A percentile compares a stretch with the other conserved stretches of the same genome.
These are phyloP conservation scores for Penicillium hesseltinei DNA, from an alignment of 2,329 filamentous ascomycete species.

Conservation along the genomic window DNA sequence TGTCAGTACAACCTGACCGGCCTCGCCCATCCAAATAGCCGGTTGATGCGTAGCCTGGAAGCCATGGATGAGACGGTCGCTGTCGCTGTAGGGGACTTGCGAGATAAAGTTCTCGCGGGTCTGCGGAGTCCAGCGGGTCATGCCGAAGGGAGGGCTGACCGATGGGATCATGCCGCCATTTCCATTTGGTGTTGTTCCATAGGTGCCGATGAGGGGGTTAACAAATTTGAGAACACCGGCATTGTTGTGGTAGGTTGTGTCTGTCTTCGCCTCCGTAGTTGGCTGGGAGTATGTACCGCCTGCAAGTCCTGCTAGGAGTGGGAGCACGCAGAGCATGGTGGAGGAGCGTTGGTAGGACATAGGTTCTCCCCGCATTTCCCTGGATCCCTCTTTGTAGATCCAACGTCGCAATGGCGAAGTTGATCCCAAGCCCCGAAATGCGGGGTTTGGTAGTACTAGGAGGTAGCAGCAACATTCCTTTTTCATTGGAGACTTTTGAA, in stretches of 20 bases:
- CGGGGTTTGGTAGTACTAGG: not conserved
- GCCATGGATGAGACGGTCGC: conserved; percentile 47
- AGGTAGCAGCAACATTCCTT: not conserved
- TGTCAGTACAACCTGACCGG: conserved; percentile 46
- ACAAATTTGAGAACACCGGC: conserved; percentile 18
- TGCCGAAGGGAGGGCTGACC: conserved; percentile 37
- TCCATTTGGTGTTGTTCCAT: conserved; percentile 18
- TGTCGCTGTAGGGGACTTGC: conserved; percentile 49
- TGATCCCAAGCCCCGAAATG: not conserved
- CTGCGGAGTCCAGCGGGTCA: conserved; percentile 54
- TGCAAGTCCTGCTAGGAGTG: not conserved
- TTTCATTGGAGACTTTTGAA: not conserved
- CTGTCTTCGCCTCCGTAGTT: not conserved
- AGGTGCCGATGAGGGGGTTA: conserved; percentile 24
- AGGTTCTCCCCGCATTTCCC: not conserved
- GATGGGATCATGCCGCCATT: conserved; percentile 28
- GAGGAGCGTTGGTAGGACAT: not conserved
- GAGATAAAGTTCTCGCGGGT: conserved; percentile 52
- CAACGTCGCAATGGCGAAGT: not conserved
- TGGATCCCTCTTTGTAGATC: no score
- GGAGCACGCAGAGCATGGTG: not conserved
- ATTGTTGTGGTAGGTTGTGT: conserved; percentile 8
- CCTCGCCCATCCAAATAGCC: conserved; percentile 55
- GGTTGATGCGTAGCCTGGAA: conserved; percentile 54
- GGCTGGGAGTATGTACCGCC: not conserved